Percentiles rank a stretch among this genome's conserved stretches.
Evolutionary conservation across 768 basidiomycete species (phyloP).

Genomic region (Tricholoma matsutake): DNA sequence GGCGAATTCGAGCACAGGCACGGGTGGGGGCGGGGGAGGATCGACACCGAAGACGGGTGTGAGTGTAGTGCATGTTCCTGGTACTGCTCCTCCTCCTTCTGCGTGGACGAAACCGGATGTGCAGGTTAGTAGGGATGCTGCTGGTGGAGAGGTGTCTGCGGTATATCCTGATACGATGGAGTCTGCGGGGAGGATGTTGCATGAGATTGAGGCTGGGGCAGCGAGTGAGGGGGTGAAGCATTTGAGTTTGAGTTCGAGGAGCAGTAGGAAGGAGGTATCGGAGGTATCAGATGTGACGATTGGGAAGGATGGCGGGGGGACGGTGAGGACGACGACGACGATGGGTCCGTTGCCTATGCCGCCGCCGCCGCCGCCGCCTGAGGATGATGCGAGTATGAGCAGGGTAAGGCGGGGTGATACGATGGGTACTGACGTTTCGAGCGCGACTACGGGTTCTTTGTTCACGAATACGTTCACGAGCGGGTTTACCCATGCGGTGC

Average conservation of each 20-base stretch:
- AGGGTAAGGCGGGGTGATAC: neutral
- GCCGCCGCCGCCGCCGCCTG: conserved; percentile 27
- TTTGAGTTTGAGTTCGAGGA: conserved; percentile 25
- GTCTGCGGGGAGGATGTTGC: conserved; percentile 43
- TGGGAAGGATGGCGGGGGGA: conserved; percentile 19
- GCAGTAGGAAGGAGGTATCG: conserved; percentile 39
- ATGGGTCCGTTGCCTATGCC: conserved; percentile 20
- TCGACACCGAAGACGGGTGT: neutral
- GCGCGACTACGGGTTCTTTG: conserved; percentile 27
- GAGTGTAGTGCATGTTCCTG: neutral
- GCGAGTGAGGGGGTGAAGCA: conserved; percentile 17
- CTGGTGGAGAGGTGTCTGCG: conserved; percentile 45
- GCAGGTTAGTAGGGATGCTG: conserved; percentile 47
- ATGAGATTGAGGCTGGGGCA: conserved; percentile 35
- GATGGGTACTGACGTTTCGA: neutral
- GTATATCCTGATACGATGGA: conserved; percentile 30
- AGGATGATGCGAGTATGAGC: conserved; percentile 11
- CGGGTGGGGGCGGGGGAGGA: conserved; percentile 6
- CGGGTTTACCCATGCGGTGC: conserved; percentile 57
- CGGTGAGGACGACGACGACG: conserved; percentile 1
- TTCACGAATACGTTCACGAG: conserved; percentile 47
- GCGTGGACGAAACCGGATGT: conserved; percentile 61
- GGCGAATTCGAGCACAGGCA: neutral
- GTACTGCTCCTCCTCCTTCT: conserved; percentile 29
- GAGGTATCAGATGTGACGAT: conserved; percentile 37